phyloP scores from a whole-genome alignment of 257 asterid genomes.

The Nicotiana tabacum region DNA sequence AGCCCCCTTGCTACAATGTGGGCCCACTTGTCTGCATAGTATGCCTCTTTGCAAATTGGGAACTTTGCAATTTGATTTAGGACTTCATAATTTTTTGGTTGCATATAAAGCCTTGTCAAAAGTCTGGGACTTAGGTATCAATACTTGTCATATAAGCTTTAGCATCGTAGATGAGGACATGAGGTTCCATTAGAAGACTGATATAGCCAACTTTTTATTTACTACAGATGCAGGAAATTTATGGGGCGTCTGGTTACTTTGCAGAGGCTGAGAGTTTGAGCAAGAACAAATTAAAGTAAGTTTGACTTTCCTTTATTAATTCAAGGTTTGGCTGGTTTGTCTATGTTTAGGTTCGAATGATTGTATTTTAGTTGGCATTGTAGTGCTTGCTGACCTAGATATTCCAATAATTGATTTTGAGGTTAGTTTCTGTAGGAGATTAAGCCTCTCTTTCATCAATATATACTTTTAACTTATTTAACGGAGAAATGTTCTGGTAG shows the following conservation, averaged over 20 bases:
- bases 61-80: neutral
- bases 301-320: conserved; percentile 1
- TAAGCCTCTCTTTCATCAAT: neutral
- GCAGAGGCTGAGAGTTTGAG: conserved; percentile 35
- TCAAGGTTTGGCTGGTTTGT: neutral
- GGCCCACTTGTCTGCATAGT: neutral
- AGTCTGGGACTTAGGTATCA: neutral
- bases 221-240: conserved; percentile 73
- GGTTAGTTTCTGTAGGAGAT: neutral
- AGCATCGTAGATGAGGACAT: neutral
- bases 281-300: conserved; percentile 46
- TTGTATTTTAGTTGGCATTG: neutral
- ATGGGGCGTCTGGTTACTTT: conserved; percentile 95
- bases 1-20: neutral
- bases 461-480: neutral
- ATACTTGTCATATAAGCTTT: neutral
- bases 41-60: neutral
- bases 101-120: neutral
- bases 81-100: neutral
- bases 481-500: neutral
- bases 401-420: neutral
- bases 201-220: neutral
- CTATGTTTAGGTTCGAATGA: neutral
- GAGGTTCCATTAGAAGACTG: neutral
- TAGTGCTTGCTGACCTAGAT: conserved; percentile 1